Base-by-base conservation (phyloP, 2,329 filamentous ascomycete genomes). In the Aschersonia sp. region DNA sequence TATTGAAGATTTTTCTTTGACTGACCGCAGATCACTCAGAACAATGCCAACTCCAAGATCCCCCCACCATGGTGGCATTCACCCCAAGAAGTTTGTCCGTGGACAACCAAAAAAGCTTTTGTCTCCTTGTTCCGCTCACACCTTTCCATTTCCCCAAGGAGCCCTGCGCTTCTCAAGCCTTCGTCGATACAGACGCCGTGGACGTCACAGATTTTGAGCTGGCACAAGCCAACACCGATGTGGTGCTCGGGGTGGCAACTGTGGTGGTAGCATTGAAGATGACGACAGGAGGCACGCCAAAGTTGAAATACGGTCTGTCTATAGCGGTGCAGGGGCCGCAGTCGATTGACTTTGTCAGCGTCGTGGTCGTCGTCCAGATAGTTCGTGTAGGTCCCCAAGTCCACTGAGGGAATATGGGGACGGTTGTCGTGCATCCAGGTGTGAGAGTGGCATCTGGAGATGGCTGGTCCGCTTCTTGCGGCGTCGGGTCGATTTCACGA, bases 291-390 rank as follows among this genome's bases (percentile, higher is more conserved):
- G 47, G 48, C 2, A 50, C 43, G 5, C 57, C 58, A 1, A 55
- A 4, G 7, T 40, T 30, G 9, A 56, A 5, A 12, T 46, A 31
- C 3, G 35, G 28, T 1, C 30, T 31, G 20, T 44, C 40, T 30
- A 57, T 40, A 12, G 49, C 41, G 7, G 44, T 48, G 53, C 61
- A 64, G 28, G 35, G 45, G 12, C 51, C 50, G 53, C 61, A 64
- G 51, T 59, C 53, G 30, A 62, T 32, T 30, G 30, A 31, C 2
- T 30, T 28, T 3, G 56, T 58, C 9, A 28, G 5, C 0, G 61
- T 62, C 0, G 46, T 41, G 0, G 61, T 64, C 2, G 47, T 43
- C 1, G 59, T 56, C 50, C 50, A 63, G n/a, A 57, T 28, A 1
- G 61, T 63, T 3, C 7, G 4, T 0, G 52, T 54, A 4, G 58